phyloP scores from a whole-genome alignment of 2,329 filamentous ascomycete species.

The Cordyceps tenuipes region DNA sequence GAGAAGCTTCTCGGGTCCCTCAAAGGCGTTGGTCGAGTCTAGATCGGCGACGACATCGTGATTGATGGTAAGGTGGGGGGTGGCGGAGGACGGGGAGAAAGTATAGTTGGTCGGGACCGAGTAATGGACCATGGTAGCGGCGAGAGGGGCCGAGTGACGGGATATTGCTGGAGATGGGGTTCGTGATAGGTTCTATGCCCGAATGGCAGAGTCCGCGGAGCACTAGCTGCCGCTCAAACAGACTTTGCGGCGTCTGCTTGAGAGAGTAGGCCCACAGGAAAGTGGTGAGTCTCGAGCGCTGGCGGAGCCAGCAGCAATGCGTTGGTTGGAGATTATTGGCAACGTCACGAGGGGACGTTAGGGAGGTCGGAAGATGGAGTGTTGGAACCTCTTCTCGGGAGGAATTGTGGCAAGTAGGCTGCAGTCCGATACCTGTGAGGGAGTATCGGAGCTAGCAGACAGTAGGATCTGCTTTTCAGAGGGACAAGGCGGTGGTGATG shows the following conservation, averaged over 20 bases:
- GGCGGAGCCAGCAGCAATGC: conserved; percentile 79
- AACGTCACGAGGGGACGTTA: conserved; percentile 74
- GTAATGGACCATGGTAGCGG: conserved; percentile 63
- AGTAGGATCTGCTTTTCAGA: conserved; percentile 15
- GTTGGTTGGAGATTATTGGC: conserved; percentile 23
- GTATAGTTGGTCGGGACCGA: conserved; percentile 74
- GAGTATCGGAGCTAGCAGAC: conserved; percentile 81
- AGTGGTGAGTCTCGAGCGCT: conserved; percentile 56
- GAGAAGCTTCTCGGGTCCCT: conserved; percentile 94
- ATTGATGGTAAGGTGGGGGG: conserved; percentile 92
- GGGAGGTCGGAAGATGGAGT: conserved; percentile 78
- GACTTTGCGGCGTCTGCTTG: conserved; percentile 88
- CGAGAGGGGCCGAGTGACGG: conserved; percentile 15
- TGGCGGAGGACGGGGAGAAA: conserved; percentile 72
- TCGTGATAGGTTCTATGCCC: conserved; percentile 25
- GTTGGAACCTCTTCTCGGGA: conserved; percentile 71
- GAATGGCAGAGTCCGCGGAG: conserved; percentile 61
- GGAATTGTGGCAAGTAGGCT: conserved; percentile 74
- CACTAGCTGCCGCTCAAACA: conserved; percentile 97
- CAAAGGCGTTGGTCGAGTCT: conserved; percentile 93
- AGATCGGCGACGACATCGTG: conserved; percentile 86
- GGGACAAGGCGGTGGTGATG: not conserved
- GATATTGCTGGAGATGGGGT: conserved; percentile 15
- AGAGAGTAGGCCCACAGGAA: conserved; percentile 95
- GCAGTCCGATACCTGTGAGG: conserved; percentile 71